Evolutionary conservation across 352 stramenopile species (phyloP).

Genomic region (Globisporangium acanthophoron): DNA sequence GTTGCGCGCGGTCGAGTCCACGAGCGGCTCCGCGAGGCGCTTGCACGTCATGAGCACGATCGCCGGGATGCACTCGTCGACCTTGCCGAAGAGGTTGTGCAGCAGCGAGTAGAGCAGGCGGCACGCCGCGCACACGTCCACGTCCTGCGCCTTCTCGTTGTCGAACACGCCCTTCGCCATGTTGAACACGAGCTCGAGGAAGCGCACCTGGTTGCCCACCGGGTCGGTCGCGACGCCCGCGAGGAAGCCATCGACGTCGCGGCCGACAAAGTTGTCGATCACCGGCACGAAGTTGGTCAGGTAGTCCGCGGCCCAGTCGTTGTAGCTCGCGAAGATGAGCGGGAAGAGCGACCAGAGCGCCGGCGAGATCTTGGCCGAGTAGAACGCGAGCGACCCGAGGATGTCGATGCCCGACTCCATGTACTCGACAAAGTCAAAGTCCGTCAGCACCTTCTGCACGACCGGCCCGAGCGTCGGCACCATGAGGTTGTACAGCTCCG

Average conservation of each 20-base stretch:
- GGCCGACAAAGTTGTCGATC: conserved; percentile 95
- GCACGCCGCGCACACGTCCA: conserved; percentile 67
- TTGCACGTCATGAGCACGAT: conserved; percentile 69
- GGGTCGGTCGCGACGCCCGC: conserved; percentile 40
- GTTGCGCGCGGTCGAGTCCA: conserved; percentile 63
- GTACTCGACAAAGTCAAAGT: conserved; percentile 97
- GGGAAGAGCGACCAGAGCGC: conserved; percentile 95
- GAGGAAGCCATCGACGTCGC: conserved; percentile 71
- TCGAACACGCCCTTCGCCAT: conserved; percentile 77
- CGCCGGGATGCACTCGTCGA: conserved; percentile 69
- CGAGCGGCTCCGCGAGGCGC: conserved; percentile 49
- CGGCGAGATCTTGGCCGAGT: conserved; percentile 89
- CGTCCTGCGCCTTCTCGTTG: conserved; percentile 50
- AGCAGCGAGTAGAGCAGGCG: conserved; percentile 75
- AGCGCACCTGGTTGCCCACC: conserved; percentile 40
- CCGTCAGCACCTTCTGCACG: conserved; percentile 94
- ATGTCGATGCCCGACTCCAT: conserved; percentile 96
- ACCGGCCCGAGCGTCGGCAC: conserved; percentile 93
- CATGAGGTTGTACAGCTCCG: conserved; percentile 83
- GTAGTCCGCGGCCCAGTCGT: conserved; percentile 96
- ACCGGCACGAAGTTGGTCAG: conserved; percentile 94
- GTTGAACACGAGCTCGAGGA: conserved; percentile 76
- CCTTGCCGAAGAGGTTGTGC: conserved; percentile 81
- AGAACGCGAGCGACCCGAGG: conserved; percentile 95
- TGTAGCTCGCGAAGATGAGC: conserved; percentile 93